These are phyloP conservation scores for Aspergillus eucalypticola DNA, from an alignment of 2,329 filamentous ascomycete genomes.

Conservation along the genomic window DNA sequence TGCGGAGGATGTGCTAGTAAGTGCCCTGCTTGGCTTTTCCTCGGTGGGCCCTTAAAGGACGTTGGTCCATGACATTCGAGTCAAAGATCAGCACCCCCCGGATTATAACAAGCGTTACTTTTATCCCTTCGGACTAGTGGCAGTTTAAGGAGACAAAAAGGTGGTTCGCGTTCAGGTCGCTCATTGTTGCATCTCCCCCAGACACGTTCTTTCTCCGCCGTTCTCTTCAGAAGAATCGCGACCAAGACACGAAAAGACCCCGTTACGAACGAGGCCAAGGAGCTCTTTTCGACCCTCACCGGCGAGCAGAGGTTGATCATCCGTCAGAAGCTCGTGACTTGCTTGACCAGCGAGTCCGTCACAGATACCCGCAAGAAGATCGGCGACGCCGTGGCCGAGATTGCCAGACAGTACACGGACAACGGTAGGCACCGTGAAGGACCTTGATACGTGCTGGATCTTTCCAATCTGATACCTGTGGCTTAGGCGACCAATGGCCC, in stretches of 20 bases:
- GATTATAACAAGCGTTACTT: neutral
- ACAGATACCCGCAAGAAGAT: constrained; percentile 87
- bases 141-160: neutral
- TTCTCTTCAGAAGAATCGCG: constrained; percentile 91
- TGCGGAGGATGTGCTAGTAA: constrained; percentile 71
- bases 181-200: constrained; percentile 37
- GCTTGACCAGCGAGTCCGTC: constrained; percentile 70
- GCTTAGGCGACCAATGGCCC: constrained; percentile 77
- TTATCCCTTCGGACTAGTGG: neutral
- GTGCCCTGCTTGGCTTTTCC: constrained; percentile 28
- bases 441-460: neutral
- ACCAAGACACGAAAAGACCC: constrained; percentile 79
- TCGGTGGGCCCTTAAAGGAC: neutral
- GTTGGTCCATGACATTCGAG: neutral
- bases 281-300: constrained; percentile 81
- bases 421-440: constrained; percentile 63
- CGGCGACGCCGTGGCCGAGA: constrained; percentile 93
- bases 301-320: constrained; percentile 75
- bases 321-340: constrained; percentile 78
- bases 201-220: constrained; percentile 87
- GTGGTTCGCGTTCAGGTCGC: neutral
- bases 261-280: constrained; percentile 68
- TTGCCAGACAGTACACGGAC: constrained; percentile 92
- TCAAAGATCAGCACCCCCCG: neutral
- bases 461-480: constrained; percentile 6